These are phyloP conservation scores for Sphaerulina vaccinii DNA, from an alignment of 2,329 filamentous ascomycete species.

Conservation along the genomic window DNA sequence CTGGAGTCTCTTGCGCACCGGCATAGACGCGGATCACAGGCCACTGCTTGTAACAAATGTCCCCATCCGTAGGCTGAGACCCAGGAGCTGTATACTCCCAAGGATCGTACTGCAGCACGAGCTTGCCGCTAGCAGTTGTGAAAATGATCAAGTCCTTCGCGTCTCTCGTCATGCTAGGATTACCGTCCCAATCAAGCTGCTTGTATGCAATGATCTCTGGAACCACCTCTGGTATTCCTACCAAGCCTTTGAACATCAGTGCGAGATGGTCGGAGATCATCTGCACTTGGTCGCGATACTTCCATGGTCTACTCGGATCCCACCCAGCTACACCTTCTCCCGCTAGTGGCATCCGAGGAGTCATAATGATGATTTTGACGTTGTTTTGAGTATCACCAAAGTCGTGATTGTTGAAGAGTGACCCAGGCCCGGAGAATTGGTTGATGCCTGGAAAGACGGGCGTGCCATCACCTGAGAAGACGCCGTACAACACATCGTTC, in stretches of 20 bases:
- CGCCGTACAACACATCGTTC: conserved; percentile 11
- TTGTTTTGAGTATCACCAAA: conserved; percentile 11
- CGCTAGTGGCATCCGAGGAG: conserved; percentile 2
- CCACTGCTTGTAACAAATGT: conserved; percentile 9
- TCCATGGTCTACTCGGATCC: conserved; percentile 2
- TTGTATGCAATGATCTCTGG: too few species aligned
- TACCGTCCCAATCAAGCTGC: too few species aligned
- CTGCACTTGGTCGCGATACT: conserved; percentile 3
- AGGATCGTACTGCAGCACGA: conserved; percentile 16
- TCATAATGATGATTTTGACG: conserved; percentile 14
- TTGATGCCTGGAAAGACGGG: conserved; percentile 12
- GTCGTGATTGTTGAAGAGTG: conserved; percentile 10
- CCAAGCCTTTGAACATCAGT: not conserved
- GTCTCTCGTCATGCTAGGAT: too few species aligned
- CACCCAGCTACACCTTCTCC: too few species aligned
- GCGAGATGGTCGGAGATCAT: not conserved
- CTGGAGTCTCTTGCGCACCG: conserved; percentile 1
- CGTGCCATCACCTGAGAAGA: conserved; percentile 15
- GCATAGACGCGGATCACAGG: conserved; percentile 7
- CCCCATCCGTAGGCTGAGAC: not conserved
- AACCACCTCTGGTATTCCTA: too few species aligned
- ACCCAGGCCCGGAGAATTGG: conserved; percentile 1
- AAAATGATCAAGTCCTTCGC: too few species aligned
- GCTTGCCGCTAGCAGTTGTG: conserved; percentile 10
- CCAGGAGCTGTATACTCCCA: not conserved